A percentile compares a stretch with the other conserved stretches of the same genome.
phyloP scores from a whole-genome alignment of 169 alveolate genomes.

The Cryptosporidium ryanae region DNA sequence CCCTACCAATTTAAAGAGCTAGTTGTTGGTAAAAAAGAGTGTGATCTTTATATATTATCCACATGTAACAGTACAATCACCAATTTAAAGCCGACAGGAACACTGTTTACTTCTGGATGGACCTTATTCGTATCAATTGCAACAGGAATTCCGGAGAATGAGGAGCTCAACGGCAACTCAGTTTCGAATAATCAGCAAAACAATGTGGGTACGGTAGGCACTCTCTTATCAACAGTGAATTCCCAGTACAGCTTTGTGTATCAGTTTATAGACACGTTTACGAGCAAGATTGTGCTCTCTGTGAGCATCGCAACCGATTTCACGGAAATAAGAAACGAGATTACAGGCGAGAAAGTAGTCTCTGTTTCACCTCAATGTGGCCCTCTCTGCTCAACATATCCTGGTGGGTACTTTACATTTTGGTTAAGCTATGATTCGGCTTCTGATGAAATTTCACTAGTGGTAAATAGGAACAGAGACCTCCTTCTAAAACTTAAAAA shows the following conservation, averaged over 20 bases:
- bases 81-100: constrained; percentile 26
- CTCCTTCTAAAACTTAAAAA: constrained; percentile 18
- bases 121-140: constrained; percentile 27
- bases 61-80: constrained; percentile 47
- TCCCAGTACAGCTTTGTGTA: constrained; percentile 19
- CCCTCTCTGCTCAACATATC: constrained; percentile 66
- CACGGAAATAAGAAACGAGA: constrained; percentile 21
- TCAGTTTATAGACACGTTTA: constrained; percentile 8
- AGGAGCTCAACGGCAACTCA: not conserved
- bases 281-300: constrained; percentile 42
- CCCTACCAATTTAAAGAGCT: constrained; percentile 50
- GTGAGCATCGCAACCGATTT: constrained; percentile 4
- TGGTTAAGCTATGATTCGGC: constrained; percentile 31
- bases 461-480: constrained; percentile 32
- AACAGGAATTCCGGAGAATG: constrained; percentile 34
- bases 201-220: not conserved
- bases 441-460: not conserved
- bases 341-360: constrained; percentile 22
- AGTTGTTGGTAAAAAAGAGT: constrained; percentile 21
- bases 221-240: not conserved
- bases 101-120: constrained; percentile 51
- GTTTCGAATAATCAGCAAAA: constrained; percentile 2
- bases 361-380: constrained; percentile 74
- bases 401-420: constrained; percentile 59
- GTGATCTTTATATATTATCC: constrained; percentile 27